Conservation (phyloP, 1,284 basidiomycete genomes). For the Trichosporon sp. region DNA sequence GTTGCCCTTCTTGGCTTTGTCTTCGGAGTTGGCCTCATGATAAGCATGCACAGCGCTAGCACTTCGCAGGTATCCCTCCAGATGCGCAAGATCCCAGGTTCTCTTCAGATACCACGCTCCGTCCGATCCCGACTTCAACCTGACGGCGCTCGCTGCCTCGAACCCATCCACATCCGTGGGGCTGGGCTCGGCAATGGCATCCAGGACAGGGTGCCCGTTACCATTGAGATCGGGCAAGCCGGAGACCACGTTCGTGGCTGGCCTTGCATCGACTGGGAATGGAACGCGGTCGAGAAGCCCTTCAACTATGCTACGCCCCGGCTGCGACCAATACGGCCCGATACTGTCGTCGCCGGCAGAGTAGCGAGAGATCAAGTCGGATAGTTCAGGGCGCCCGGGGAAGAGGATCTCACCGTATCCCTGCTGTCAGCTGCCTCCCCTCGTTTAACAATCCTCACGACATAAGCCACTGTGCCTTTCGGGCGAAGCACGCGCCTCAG, state of each 20-base stretch:
- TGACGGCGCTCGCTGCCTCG: constrained; percentile 25
- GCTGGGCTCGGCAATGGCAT: constrained; percentile 10
- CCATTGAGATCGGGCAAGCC: constrained; percentile 51
- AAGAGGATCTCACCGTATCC: constrained; percentile 74
- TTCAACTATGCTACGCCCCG: constrained; percentile 70
- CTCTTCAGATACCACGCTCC: constrained; percentile 59
- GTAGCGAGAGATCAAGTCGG: constrained; percentile 53
- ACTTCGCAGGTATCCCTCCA: constrained; percentile 66
- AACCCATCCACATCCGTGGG: constrained; percentile 30
- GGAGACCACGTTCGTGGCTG: constrained; percentile 21
- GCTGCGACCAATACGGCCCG: constrained; percentile 72
- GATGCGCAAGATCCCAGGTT: constrained; percentile 58
- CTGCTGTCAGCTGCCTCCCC: constrained; percentile 44
- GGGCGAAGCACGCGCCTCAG: constrained; percentile 59
- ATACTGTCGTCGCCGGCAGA: constrained; percentile 50
- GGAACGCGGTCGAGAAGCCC: constrained; percentile 64
- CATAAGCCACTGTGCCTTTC: constrained; percentile 68
- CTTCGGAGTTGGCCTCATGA: constrained; percentile 60
- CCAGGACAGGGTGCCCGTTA: constrained; percentile 10
- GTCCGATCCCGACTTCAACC: constrained; percentile 15
- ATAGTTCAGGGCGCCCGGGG: constrained; percentile 56
- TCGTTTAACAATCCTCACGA: constrained; percentile 52
- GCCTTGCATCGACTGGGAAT: constrained; percentile 48
- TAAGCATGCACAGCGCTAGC: constrained; percentile 67
- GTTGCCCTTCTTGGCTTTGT: constrained; percentile 43